A percentile compares a stretch with the other conserved stretches of the same genome.
Conservation (phyloP, 345 rosid genomes). For the Eucalyptus pumila region DNA sequence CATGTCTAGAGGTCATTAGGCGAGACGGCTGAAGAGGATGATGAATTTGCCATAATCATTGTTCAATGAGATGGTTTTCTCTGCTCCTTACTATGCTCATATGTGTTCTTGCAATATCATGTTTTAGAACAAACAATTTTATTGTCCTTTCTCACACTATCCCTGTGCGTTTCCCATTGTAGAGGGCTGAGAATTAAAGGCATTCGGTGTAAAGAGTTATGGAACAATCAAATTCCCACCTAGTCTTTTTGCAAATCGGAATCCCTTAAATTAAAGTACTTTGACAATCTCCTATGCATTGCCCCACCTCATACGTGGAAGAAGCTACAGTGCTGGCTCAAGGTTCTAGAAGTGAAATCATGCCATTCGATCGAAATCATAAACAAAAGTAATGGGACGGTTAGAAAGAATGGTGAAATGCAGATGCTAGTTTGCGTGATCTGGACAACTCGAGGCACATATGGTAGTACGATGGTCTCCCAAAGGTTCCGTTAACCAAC, state of each 20-base stretch:
- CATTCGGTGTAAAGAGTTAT: background rate
- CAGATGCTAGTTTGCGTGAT: no score
- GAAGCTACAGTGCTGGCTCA: background rate
- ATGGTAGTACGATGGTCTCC: background rate
- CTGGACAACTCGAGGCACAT: background rate
- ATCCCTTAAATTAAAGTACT: background rate
- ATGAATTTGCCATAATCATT: no score
- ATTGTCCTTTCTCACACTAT: no score
- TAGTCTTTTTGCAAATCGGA: background rate
- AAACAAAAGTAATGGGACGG: background rate
- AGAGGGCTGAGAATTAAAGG: background rate
- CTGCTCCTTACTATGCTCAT: no score
- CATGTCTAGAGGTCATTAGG: no score
- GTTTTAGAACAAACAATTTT: no score
- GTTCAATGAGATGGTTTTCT: no score
- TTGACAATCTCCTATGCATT: background rate
- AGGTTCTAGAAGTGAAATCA: background rate
- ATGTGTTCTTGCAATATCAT: no score
- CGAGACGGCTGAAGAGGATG: no score
- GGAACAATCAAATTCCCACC: background rate
- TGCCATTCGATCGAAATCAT: background rate
- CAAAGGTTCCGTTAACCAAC: background rate
- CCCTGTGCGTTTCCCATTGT: background rate
- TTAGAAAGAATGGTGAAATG: background rate
- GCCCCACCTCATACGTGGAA: background rate